phyloP scores from a whole-genome alignment of 768 basidiomycete genomes.

The Rhodotorula graminis region DNA sequence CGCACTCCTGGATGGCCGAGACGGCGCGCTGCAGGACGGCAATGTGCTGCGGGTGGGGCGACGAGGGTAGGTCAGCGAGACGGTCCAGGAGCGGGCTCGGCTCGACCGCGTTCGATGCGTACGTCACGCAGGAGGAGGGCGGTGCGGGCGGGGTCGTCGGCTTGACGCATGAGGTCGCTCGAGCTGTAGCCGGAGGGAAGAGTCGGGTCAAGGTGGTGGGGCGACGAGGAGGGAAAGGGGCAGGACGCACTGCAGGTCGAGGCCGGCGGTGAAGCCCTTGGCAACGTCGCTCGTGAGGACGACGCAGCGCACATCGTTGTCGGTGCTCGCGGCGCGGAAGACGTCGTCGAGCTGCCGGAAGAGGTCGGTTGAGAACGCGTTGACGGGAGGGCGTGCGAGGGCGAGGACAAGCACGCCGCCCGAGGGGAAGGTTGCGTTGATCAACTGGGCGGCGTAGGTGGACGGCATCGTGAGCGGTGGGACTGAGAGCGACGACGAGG shows the following conservation, averaged over 20 bases:
- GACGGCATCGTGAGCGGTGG: conserved; percentile 45
- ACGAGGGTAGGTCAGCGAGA: background rate
- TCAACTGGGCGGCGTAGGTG: conserved; percentile 47
- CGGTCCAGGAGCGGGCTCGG: background rate
- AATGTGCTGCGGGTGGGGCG: conserved; percentile 16
- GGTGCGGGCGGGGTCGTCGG: conserved; percentile 55
- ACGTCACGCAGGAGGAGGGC: conserved; percentile 52
- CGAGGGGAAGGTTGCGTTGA: conserved; percentile 21
- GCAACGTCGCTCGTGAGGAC: conserved; percentile 67
- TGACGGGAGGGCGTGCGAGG: conserved; percentile 57
- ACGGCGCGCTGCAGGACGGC: conserved; percentile 67
- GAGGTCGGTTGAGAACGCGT: conserved; percentile 62
- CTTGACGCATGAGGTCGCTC: conserved; percentile 15
- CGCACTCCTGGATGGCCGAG: conserved; percentile 61
- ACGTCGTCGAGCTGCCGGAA: conserved; percentile 66
- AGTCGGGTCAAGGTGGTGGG: background rate
- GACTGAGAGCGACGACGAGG: background rate
- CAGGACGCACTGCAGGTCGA: conserved; percentile 59
- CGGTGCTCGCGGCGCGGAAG: conserved; percentile 56
- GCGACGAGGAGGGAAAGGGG: background rate
- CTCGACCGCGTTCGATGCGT: background rate
- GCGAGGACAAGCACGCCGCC: conserved; percentile 49
- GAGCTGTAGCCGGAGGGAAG: background rate
- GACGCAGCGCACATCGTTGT: conserved; percentile 63
- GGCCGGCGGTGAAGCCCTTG: conserved; percentile 74